Percentiles rank a stretch among this genome's conserved stretches.
Evolutionary conservation across 139 green algal species (phyloP).

Genomic region (Coelastrella sp.): DNA sequence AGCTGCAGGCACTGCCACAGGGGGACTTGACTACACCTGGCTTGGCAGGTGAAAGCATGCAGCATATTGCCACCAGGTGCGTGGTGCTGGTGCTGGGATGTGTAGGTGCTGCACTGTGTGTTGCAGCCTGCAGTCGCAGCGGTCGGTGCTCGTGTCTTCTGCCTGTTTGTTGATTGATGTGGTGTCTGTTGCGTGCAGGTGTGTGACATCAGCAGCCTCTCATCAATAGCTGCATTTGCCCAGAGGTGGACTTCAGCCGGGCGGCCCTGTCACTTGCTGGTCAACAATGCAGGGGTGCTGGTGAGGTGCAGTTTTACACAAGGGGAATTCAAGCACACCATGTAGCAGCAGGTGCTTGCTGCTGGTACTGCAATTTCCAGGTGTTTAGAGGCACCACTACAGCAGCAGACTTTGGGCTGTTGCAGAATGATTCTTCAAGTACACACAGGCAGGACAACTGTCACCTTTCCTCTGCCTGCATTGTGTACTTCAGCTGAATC

Average conservation of each 20-base stretch:
- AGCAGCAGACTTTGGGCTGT: too few species aligned
- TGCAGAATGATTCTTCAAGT: neutral
- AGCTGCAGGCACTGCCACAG: too few species aligned
- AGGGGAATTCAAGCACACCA: neutral
- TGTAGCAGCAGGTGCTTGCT: too few species aligned
- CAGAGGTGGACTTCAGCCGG: slow-evolving; percentile 52
- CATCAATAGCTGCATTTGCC: slow-evolving; percentile 56
- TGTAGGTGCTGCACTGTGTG: too few species aligned
- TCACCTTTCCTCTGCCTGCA: neutral
- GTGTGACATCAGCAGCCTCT: slow-evolving; percentile 74
- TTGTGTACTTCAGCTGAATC: slow-evolving; percentile 53
- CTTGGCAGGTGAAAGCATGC: too few species aligned
- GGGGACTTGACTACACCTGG: too few species aligned
- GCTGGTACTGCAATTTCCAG: too few species aligned
- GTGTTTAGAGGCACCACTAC: too few species aligned
- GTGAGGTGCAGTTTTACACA: neutral
- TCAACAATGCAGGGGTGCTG: slow-evolving; percentile 81
- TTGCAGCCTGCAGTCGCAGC: neutral
- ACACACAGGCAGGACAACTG: neutral
- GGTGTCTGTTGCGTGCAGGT: slow-evolving; percentile 39
- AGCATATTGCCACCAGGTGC: too few species aligned
- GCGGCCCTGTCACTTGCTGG: slow-evolving; percentile 65
- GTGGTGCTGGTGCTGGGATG: too few species aligned
- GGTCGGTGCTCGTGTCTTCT: neutral
- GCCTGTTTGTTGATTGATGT: neutral